Base-by-base conservation (phyloP, 2,329 filamentous ascomycete genomes). In the Tolypocladium inflatum region DNA sequence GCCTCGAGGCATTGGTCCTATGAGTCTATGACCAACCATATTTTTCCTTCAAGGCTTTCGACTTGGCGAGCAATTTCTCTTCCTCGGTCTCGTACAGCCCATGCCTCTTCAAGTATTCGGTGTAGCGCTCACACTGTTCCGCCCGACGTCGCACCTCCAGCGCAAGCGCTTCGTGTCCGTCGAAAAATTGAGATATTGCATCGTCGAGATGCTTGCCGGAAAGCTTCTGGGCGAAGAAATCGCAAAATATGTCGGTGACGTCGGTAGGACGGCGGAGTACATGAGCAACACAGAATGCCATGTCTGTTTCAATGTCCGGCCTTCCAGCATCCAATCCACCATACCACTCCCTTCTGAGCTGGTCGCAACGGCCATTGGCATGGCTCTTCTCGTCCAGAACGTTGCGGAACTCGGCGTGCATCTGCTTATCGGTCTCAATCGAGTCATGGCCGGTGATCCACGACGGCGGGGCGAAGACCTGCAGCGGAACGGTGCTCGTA, bases 381-480 rank as follows among this genome's bases (percentile, higher is more conserved):
- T 59, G 17, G 56, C 61, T 60, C 21, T 61, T 62, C 33, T 60
- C 56, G 5, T 61, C 51, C 15, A 63, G 50, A 38, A 61, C 58
- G 23, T 51, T 33, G 33, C 54, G 50, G 39, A 63, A 65, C 33
- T 63, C 58, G 17, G 54, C 30, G 33, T 61, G 57, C 30, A 61
- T 57, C 54, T 43, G 23, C 15, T 43, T 45, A 17, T 43, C 56
- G 41, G 55, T 61, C 33, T 48, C 19, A 6, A 50, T 26, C 17
- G 21, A 52, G 55, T 58, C 60, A 54, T 63, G 56, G n/a, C 54
- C 55, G 33, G 63, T 64, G 41, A 64, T 60, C 63, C 62, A 63
- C 23, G 62, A 63, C 33, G 62, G 61, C 10, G 66, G 61, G 13
- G 59, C 59, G 41, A 63, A 63, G 6, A 59, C 21, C 35, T 63